Base-by-base conservation (phyloP, 805 yeast species). In the Yamadazyma paraphyllophila region DNA sequence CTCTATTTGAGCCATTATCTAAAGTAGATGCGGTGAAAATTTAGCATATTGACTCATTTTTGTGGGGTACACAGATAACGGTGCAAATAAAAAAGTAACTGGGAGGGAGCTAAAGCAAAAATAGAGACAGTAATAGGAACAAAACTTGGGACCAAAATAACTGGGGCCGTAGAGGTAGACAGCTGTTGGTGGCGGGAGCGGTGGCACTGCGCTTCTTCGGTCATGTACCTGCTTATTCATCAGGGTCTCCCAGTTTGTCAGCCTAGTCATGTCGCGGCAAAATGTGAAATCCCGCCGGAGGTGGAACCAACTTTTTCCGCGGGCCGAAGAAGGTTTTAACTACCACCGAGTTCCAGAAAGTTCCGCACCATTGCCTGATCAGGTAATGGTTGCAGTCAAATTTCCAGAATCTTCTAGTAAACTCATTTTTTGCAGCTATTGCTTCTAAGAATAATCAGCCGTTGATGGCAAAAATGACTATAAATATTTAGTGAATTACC, bases 361-460 rank as follows among this genome's bases (percentile, higher is more conserved):
- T 40, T 40, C 43, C 24, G 30, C 31, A 16, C 16, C 26, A 5
- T 32, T 40, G 24, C 43, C 36, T 3, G 12, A 16, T 17, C 13
- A 12, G 36, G 43, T 9, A 40, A 31, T 24, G 14, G 37, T 32
- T 40, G 43, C 43, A 40, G 7, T 29, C 24, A 11, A 12, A 8
- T 15, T 47, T 43, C 49, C 30, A 43, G 50, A 46, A 46, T 8
- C 33, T 46, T 46, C 50, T 33, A 29, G 36, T 11, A 20, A 15
- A n/a, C 13, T 15, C 7, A n/a, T 24, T n/a, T 25, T 41, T 41
- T 41, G 44, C 39, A 41, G 27, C 36, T 33, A 34, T 25, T 4
- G 13, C 30, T 30, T 40, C 38, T 41, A 27, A 46, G 31, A 37
- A 37, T 26, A 26, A 26, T 36, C 17, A 10, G n/a, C 43, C 8